Conservation (phyloP, 257 asterid genomes). For the Fraxinus americana region DNA sequence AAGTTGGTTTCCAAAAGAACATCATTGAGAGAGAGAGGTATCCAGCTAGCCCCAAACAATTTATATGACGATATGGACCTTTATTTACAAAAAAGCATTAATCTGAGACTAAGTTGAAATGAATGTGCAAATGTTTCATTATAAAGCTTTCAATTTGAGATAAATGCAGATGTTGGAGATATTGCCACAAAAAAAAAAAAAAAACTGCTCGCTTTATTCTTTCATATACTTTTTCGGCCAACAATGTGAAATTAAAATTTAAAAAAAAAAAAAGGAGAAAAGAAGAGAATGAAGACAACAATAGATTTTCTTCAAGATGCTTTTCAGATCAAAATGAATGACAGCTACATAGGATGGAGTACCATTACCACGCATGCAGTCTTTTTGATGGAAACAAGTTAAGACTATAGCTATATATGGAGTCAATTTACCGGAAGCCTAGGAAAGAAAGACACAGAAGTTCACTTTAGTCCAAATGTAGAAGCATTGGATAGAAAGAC, state of each 20-base stretch:
- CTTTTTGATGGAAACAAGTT: too few species aligned
- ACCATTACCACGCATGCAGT: neutral
- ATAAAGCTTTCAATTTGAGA: neutral
- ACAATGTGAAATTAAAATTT: neutral
- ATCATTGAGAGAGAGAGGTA: neutral
- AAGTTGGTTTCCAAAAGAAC: neutral
- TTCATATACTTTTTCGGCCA: neutral
- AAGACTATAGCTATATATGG: neutral
- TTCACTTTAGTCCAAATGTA: conserved; percentile 6
- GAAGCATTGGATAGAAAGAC: neutral
- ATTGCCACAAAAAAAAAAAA: neutral
- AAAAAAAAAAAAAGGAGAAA: neutral
- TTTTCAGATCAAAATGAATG: too few species aligned
- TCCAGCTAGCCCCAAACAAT: neutral
- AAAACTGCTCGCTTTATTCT: neutral
- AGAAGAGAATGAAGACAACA: neutral
- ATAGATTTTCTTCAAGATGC: neutral
- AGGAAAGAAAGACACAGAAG: conserved; percentile 11
- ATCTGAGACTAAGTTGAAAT: neutral
- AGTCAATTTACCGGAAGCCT: neutral
- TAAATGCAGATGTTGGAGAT: neutral
- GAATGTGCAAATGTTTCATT: neutral
- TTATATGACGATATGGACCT: neutral
- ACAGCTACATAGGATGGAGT: neutral
- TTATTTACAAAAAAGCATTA: neutral